Evolutionary conservation across 805 yeast genomes (phyloP), one percentile per base, ranked within the genome.

Genomic region (Wickerhamomyces sydowiorum): DNA sequence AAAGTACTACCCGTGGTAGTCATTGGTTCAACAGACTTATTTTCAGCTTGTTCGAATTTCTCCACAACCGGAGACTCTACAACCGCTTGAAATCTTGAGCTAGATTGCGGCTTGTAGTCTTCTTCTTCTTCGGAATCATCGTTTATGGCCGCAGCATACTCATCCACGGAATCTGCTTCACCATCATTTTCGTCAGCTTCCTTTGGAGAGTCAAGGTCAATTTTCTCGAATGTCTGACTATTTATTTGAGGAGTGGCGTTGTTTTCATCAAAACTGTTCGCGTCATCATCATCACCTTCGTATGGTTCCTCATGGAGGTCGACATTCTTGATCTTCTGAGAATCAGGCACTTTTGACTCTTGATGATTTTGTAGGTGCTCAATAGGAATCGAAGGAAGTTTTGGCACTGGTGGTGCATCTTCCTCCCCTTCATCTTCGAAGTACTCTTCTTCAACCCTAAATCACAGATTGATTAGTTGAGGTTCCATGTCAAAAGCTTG

Each of bases 81-180:
- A 10, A 39, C 27, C 6, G 48, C 39, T 14, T 42, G 44, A 29
- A 49, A 49, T 19, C 50, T 27, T 12, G 39, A 31, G 2, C 40
- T 24, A 3, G 38, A 7, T 36, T 45, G 44, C 23, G 50, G 52
- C 24, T 38, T 48, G 44, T 44, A 47, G 10, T 37, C 47, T 3
- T 57, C 56, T 2, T 52, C 52, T 6, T 53, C 59, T n/a, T 52
- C 53, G n/a, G 36, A 43, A 10, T 45, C 51, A 13, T 40, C 45
- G 7, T 43, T 29, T 13, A 50, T 35, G 27, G 48, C 21, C 12
- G 39, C 43, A 6, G 42, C 38, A 24, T 49, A 51, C n/a, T 35
- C 44, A 18, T 49, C 52, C 33, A 8, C 14, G 14, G 20, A 17
- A 15, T 12, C 10, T 3, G 22, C 18, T 15, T 37, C 37, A 17